Evolutionary conservation across 208 protist genomes (phyloP), one percentile per base, ranked within the genome.

Genomic region (Borovskyia barvae): DNA sequence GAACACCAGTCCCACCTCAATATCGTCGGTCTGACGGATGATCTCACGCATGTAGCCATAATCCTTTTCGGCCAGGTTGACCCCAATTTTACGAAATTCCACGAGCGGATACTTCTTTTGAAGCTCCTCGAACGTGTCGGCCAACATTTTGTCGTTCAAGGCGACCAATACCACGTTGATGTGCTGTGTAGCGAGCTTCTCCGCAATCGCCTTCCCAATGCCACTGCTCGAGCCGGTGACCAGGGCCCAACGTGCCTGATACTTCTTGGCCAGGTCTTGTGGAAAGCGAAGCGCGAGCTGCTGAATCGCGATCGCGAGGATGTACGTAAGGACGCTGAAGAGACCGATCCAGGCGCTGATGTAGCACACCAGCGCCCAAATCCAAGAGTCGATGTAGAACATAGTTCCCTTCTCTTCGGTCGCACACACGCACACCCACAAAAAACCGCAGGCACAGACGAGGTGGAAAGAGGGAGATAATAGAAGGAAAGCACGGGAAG

Each of bases 201-300:
- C 73, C 6, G 91, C 77, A 53, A 97, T 97, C 24, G 88, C 94
- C 62, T 89, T 93, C 25, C 97, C 97, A 58, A 98, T 98, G 37
- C 97, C 97, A 70, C 95, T 97, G 57, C 94, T 97, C 9, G 83
- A 81, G 52, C 97, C 97, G 17, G 97, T 98, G 15, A 98, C 92
- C 29, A 98, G 75, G 7, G 61, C 88, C 87, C 89, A 97, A 59
- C 90, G 66, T 4, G 85, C 80, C 49, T 72, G 59, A 71, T 94
- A 93, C 61, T 82, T 85, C 36, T 83, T 79, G 52, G 85, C 80
- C 24, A 92, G 74, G 61, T 92, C 73, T 37, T 86, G 84, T 29
- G 88, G 88, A 43, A 87, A 57, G 25, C 75, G 66, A 39, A 92
- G 29, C 15, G 80, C 63, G 40, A 87, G 52, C 50, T 85, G 66